Evolutionary conservation across 176 grass and related monocot genomes (phyloP), one percentile per base, ranked within the genome.

Genomic region (Tillandsia leiboldiana): DNA sequence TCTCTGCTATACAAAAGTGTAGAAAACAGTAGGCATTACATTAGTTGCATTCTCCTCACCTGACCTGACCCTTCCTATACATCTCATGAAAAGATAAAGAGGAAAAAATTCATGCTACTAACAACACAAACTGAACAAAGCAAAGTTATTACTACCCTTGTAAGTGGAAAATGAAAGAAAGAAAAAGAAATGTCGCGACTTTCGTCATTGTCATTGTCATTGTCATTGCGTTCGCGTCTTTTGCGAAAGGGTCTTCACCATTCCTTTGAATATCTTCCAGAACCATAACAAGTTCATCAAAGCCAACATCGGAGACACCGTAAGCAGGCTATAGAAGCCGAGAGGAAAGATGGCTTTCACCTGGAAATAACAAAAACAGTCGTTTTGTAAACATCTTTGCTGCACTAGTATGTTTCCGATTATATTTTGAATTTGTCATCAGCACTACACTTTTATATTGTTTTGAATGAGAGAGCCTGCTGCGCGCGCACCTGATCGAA

Each of bases 271-370:
- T 72, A 96, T 89, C 84, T 96, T 96, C 85, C 78, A 85, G 73
- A 96, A 96, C 92, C 88, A 96, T 14, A 89, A 71, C 3, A 91
- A 12, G 73, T 96, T 92, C 92, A 92, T 85, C 49, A 87, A 56
- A n/a, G 86, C 81, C 10, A 92, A 26, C 23, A 23, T 26, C 50
- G 79, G 53, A 26, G 88, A 73, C 26, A 78, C 88, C 0, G 59
- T 82, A 49, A 92, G 15, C 26, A 85, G 58, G 58, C 72, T 84
- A 78, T 89, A 89, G 76, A 85, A 74, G n/a, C 88, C 86, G 8
- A 96, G 71, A 49, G 83, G 48, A 71, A 92, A 96, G 51, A 84
- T 78, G 49, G 75, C 81, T 50, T 82, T 96, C 73, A 84, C 73
- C 88, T 96, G 52, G 11, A 70, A 64, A 69, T 23, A 59, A 24